These are phyloP conservation scores for Globisporangium yorkense DNA, from an alignment of 352 stramenopile genomes.

Conservation along the genomic window DNA sequence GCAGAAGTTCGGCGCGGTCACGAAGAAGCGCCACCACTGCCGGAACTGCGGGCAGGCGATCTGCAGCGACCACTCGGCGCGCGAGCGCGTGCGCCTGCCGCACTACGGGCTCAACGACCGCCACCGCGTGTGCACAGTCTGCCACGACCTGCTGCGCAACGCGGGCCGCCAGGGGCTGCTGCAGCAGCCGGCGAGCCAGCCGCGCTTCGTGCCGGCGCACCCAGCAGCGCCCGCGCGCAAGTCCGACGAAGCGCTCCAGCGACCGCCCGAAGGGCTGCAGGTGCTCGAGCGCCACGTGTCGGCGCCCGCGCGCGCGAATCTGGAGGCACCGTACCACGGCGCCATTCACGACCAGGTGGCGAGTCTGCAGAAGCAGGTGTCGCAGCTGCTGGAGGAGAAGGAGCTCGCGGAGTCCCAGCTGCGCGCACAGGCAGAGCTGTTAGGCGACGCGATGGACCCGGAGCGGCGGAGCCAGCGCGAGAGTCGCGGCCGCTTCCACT, in stretches of 20 bases:
- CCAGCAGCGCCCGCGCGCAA: slow-evolving; percentile 19
- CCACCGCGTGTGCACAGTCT: slow-evolving; percentile 81
- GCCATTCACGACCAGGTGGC: slow-evolving; percentile 73
- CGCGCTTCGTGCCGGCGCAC: slow-evolving; percentile 8
- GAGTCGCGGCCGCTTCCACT: slow-evolving; percentile 53
- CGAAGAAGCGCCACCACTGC: slow-evolving; percentile 86
- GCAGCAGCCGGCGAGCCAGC: slow-evolving; percentile 21
- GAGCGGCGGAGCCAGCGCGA: slow-evolving; percentile 22
- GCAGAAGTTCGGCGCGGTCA: slow-evolving; percentile 61
- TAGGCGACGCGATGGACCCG: slow-evolving; percentile 31
- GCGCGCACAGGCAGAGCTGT: slow-evolving; percentile 60
- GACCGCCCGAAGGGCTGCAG: slow-evolving; percentile 3
- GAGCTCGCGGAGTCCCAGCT: slow-evolving; percentile 72
- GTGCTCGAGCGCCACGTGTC: slow-evolving; percentile 71
- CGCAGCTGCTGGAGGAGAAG: slow-evolving; percentile 82
- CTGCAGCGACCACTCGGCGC: slow-evolving; percentile 78
- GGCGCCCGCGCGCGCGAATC: slow-evolving; percentile 44
- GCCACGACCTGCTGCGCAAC: slow-evolving; percentile 67
- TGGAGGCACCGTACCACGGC: slow-evolving; percentile 25
- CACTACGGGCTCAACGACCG: slow-evolving; percentile 75
- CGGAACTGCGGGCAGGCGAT: slow-evolving; percentile 86
- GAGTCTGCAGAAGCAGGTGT: slow-evolving; percentile 80
- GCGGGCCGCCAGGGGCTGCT: slow-evolving; percentile 22
- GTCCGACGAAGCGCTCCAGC: slow-evolving; percentile 44
- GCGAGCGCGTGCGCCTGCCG: slow-evolving; percentile 73